A percentile compares a stretch with the other conserved stretches of the same genome.
Evolutionary conservation across 495 filamentous ascomycete species (phyloP).

Genomic region (Cairneyella variabilis): DNA sequence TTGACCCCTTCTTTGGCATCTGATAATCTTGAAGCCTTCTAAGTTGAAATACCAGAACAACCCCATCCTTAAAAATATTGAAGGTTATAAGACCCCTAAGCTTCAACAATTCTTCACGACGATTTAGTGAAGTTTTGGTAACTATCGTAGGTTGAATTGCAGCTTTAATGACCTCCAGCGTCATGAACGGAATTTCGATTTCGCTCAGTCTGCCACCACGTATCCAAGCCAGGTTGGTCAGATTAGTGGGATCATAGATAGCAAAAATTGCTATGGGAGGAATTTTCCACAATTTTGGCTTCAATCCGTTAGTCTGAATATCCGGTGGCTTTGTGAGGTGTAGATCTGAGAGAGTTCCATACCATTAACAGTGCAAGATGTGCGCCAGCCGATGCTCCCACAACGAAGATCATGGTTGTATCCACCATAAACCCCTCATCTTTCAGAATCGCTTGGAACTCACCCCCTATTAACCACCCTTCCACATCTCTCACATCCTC

Average conservation of each 20-base stretch:
- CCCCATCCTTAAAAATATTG: conserved; percentile 3
- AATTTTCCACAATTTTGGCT: conserved; percentile 18
- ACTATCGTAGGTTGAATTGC: conserved; percentile 8
- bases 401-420: conserved; percentile 13
- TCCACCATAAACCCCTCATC: not conserved
- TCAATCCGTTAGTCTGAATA: not conserved
- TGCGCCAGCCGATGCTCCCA: conserved; percentile 15
- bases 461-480: too few species aligned
- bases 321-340: too few species aligned
- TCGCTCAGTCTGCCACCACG: not conserved
- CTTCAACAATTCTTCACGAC: conserved; percentile 1
- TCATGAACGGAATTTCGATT: not conserved
- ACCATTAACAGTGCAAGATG: conserved; percentile 15
- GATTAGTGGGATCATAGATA: conserved; percentile 16
- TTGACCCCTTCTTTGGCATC: conserved; percentile 9
- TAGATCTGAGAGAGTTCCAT: too few species aligned
- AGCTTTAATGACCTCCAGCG: not conserved
- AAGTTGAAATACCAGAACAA: conserved; percentile 12
- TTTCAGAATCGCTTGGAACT: conserved; percentile 1
- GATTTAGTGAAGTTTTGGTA: conserved; percentile 2
- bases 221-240: conserved; percentile 5
- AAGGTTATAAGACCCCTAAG: conserved; percentile 7
- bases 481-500: conserved; percentile 18
- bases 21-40: conserved; percentile 1
- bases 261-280: conserved; percentile 10